These are phyloP conservation scores for Hansfordia pulvinata DNA, from an alignment of 2,329 filamentous ascomycete genomes.

Conservation along the genomic window DNA sequence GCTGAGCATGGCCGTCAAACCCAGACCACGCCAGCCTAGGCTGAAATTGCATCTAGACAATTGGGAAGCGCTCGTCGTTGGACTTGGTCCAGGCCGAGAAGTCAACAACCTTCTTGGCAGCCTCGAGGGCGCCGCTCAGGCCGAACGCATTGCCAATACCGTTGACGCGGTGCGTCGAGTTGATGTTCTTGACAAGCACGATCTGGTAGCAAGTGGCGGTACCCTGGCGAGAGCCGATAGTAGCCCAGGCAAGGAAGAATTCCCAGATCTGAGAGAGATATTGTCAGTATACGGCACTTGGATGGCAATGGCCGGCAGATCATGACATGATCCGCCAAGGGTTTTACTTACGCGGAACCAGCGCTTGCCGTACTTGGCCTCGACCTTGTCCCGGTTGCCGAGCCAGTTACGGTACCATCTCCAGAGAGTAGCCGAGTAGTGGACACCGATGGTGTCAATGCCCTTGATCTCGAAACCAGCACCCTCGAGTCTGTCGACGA, in stretches of 20 bases:
- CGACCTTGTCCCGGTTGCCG: slow-evolving; percentile 81
- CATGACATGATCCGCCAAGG: too few relatives aligned
- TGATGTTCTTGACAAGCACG: slow-evolving; percentile 78
- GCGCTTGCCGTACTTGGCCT: slow-evolving; percentile 84
- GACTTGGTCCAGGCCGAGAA: slow-evolving; percentile 18
- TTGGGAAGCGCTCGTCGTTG: slow-evolving; percentile 19
- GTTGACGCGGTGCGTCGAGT: slow-evolving; percentile 70
- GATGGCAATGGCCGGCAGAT: too few relatives aligned
- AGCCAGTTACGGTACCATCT: slow-evolving; percentile 99
- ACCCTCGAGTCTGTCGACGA: slow-evolving; percentile 72
- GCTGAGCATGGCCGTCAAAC: too few relatives aligned
- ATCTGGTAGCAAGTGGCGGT: slow-evolving; percentile 80
- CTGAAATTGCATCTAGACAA: too few relatives aligned
- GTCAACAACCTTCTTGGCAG: slow-evolving; percentile 20
- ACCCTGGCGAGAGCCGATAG: slow-evolving; percentile 74
- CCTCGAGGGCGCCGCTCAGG: slow-evolving; percentile 44
- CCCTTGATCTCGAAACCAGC: slow-evolving; percentile 85
- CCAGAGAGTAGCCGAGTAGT: slow-evolving; percentile 95
- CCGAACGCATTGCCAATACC: slow-evolving; percentile 58
- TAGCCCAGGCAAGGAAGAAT: slow-evolving; percentile 76
- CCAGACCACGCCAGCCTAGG: too few relatives aligned
- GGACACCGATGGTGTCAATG: slow-evolving; percentile 86
- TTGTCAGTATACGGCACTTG: background rate
- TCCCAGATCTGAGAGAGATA: slow-evolving; percentile 61
- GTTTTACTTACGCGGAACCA: slow-evolving; percentile 77